Evolutionary conservation across 768 basidiomycete genomes (phyloP).

Genomic region (Macrolepiota albuminosa): DNA sequence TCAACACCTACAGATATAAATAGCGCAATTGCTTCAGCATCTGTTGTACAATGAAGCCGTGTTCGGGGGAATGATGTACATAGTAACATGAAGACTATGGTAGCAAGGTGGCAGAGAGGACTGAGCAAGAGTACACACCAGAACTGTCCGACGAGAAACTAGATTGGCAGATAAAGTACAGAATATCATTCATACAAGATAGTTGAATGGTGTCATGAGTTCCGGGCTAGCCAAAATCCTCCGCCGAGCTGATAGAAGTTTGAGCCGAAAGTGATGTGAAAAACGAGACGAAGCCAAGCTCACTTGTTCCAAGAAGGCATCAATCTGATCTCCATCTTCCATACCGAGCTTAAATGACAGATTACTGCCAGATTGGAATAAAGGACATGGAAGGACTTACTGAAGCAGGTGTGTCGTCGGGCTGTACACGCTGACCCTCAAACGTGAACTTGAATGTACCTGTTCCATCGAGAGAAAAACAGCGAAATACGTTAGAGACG

Average conservation of each 20-base stretch:
- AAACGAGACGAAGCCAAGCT: neutral
- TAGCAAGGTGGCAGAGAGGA: neutral
- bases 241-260: conserved; percentile 13
- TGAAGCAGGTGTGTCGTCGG: conserved; percentile 47
- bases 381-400: conserved; percentile 30
- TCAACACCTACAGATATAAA: neutral
- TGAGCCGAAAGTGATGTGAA: neutral
- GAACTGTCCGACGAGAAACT: conserved; percentile 1
- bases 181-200: neutral
- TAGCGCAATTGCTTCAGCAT: neutral
- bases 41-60: neutral
- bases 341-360: conserved; percentile 11
- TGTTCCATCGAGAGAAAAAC: conserved; percentile 17
- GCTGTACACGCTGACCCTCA: conserved; percentile 45
- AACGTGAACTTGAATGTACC: conserved; percentile 62
- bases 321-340: conserved; percentile 20
- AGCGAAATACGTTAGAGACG: neutral
- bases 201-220: conserved; percentile 5
- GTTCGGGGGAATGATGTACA: neutral
- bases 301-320: conserved; percentile 17
- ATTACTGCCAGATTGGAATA: neutral
- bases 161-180: conserved; percentile 12
- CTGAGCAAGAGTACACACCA: neutral
- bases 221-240: conserved; percentile 3
- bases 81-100: neutral